Evolutionary conservation across 805 yeast genomes (phyloP).

Genomic region (Candida xiaguanensis): DNA sequence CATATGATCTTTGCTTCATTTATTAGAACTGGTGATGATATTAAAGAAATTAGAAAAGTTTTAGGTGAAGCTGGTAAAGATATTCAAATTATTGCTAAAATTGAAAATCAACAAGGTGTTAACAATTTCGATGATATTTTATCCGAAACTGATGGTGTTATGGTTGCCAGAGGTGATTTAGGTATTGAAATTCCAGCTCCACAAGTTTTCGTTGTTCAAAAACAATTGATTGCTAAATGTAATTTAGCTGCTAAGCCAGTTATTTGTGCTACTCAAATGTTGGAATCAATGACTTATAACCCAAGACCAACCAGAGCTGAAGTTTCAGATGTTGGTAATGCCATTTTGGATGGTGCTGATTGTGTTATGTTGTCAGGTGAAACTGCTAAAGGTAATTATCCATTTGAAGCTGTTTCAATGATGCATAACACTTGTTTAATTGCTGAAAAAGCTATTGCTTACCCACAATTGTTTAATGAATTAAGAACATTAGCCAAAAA

Average conservation of each 20-base stretch:
- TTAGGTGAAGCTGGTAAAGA: conserved; percentile 96
- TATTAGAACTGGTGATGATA: conserved; percentile 92
- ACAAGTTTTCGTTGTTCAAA: conserved; percentile 96
- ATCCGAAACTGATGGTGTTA: conserved; percentile 94
- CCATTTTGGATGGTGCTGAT: conserved; percentile 98
- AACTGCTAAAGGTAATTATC: conserved; percentile 99
- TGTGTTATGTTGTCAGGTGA: conserved; percentile 99
- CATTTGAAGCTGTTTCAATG: conserved; percentile 95
- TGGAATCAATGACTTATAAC: conserved; percentile 98
- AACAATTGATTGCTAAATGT: conserved; percentile 98
- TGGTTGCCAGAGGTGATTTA: conserved; percentile 99
- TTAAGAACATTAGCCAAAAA: conserved; percentile 77
- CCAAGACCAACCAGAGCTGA: conserved; percentile 99
- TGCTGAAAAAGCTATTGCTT: conserved; percentile 96
- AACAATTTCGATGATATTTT: conserved; percentile 98
- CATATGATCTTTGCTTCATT: conserved; percentile 99
- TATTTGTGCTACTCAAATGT: conserved; percentile 99
- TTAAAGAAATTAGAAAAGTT: conserved; percentile 84
- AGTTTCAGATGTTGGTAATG: conserved; percentile 98
- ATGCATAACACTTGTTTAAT: conserved; percentile 97
- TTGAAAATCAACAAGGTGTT: conserved; percentile 99
- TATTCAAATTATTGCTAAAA: conserved; percentile 94
- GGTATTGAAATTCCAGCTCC: conserved; percentile 99
- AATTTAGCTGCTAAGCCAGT: conserved; percentile 99
- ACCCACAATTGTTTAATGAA: conserved; percentile 80